Conservation (phyloP, 306 rosid species). For the Medicago ruthenica region DNA sequence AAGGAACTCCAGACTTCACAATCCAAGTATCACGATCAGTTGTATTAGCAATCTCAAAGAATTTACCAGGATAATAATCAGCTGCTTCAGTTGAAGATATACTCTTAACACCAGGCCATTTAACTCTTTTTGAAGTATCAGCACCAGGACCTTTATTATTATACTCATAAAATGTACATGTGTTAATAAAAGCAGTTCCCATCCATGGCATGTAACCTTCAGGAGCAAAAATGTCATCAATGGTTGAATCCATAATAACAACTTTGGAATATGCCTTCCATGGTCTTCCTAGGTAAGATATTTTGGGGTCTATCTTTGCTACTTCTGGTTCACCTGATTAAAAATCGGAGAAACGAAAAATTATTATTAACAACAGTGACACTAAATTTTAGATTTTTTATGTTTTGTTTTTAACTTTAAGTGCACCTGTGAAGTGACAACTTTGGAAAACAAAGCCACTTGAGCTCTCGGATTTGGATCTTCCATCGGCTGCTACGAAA, state of each 20-base stretch:
- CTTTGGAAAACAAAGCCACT: conserved; percentile 57
- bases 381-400: too few relatives aligned
- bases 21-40: conserved; percentile 60
- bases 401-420: not conserved
- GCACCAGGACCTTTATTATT: conserved; percentile 63
- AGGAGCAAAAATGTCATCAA: conserved; percentile 49
- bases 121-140: conserved; percentile 38
- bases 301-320: not conserved
- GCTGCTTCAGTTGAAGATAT: conserved; percentile 34
- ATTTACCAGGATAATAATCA: conserved; percentile 47
- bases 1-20: conserved; percentile 29
- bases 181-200: conserved; percentile 37
- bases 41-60: conserved; percentile 4
- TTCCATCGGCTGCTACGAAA: conserved; percentile 73
- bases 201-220: conserved; percentile 70
- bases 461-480: conserved; percentile 38
- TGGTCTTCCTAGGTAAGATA: conserved; percentile 70
- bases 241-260: conserved; percentile 57
- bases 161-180: conserved; percentile 59
- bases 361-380: not conserved
- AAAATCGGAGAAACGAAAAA: not conserved
- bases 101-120: conserved; percentile 60
- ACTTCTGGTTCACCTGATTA: conserved; percentile 37
- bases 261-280: conserved; percentile 67
- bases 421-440: conserved; percentile 58